Conservation (phyloP, 108 stramenopile species). For the Nitzschia palea region DNA sequence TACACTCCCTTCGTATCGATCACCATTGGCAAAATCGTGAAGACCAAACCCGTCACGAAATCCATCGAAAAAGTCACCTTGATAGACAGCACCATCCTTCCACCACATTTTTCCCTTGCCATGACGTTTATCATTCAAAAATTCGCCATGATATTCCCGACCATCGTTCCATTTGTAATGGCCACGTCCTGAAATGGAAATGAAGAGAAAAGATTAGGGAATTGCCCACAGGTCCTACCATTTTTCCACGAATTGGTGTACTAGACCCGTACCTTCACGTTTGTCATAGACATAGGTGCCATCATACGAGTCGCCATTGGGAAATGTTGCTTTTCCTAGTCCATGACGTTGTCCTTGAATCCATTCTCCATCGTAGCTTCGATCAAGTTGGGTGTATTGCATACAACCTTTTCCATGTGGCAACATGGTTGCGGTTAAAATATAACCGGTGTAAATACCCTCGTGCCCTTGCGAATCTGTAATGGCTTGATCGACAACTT, state of each 20-base stretch:
- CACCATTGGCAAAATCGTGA: constrained; percentile 65
- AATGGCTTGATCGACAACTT: no score
- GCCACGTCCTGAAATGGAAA: no score
- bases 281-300: background rate
- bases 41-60: constrained; percentile 56
- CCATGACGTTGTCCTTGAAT: constrained; percentile 37
- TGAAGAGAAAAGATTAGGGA: no score
- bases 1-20: constrained; percentile 54
- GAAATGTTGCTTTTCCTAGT: constrained; percentile 44
- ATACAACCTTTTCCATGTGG: constrained; percentile 22
- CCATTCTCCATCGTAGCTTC: constrained; percentile 37
- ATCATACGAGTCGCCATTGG: constrained; percentile 35
- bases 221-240: no score
- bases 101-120: constrained; percentile 11
- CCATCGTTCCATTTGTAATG: no score
- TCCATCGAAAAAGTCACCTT: constrained; percentile 78
- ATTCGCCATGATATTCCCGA: constrained; percentile 8
- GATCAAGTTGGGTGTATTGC: constrained; percentile 18
- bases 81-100: constrained; percentile 50
- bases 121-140: constrained; percentile 1
- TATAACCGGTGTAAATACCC: no score
- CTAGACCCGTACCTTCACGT: constrained; percentile 62
- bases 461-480: no score
- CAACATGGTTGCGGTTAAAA: no score
- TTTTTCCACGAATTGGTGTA: no score